These are phyloP conservation scores for Spongiforma sp. DNA, from an alignment of 1,284 basidiomycete species.

Conservation along the genomic window DNA sequence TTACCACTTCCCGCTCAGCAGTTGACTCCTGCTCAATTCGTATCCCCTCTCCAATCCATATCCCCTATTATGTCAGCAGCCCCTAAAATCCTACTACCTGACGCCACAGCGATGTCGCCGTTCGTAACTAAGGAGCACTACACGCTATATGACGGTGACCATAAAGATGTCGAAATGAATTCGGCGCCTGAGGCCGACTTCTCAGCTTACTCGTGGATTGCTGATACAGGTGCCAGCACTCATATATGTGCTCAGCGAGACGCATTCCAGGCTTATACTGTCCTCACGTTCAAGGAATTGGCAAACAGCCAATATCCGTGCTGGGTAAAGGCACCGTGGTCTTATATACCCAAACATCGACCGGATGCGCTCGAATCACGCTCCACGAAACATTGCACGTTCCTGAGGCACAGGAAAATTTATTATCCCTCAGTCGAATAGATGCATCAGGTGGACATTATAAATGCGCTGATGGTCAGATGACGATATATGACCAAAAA, in stretches of 20 bases:
- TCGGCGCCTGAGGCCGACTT: neutral
- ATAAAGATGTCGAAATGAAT: neutral
- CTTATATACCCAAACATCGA: neutral
- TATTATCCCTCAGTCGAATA: neutral
- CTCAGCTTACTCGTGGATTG: neutral
- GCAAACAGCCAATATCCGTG: neutral
- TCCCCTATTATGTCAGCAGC: no score
- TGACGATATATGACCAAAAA: neutral
- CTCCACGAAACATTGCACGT: neutral
- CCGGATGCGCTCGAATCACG: neutral
- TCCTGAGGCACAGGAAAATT: neutral
- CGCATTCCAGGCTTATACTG: neutral
- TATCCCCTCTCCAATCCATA: no score
- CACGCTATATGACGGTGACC: no score
- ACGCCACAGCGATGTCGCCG: no score
- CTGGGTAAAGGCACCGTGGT: neutral
- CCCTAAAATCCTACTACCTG: no score
- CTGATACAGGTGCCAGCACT: neutral
- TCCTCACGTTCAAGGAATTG: neutral
- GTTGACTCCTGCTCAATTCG: no score
- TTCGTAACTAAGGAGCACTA: no score
- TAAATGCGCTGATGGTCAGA: neutral
- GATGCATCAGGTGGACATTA: neutral
- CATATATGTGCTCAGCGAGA: neutral
- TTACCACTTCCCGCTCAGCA: no score